Base-by-base conservation (phyloP, 805 yeast genomes). In the Lipomyces yamanashiensis region DNA sequence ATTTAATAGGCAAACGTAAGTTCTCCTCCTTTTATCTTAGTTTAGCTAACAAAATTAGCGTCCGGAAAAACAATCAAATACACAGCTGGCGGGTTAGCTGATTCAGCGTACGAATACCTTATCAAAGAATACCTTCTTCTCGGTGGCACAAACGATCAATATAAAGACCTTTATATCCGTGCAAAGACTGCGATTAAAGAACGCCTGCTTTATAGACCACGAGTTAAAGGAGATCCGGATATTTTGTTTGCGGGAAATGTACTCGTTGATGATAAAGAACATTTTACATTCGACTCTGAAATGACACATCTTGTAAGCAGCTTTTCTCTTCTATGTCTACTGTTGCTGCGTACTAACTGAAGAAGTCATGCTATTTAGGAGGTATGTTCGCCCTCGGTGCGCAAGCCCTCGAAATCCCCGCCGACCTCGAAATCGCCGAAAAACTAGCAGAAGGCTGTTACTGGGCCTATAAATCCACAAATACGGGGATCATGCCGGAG, bases 361-460 rank as follows among this genome's bases (percentile, higher is more conserved):
- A 17, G 8, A 59, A 59, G 62, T 34, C 69, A 7, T 85, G 88
- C 68, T 82, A 81, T 61, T 74, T 83, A 3, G 87, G 86, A 15
- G 84, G 86, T 1, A 82, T 82, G 80, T 75, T 81, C 69, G 83
- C 83, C 0, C 70, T 84, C 33, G 84, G 83, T 1, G 76, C 83
- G 6, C 79, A 74, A 52, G 60, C 82, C 1, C 76, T 84, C 19
- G 71, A 69, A 28, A 68, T 76, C 10, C 75, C 78, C 7, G 72
- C 71, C 37, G 81, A 81, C 62, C 63, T 80, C 54, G 74, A 74
- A 13, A 63, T 76, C n/a, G 87, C 83, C 2, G 74, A 72, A 21
- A 73, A 77, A 45, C 62, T 85, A 9, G 78, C 86, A 0, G 72
- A 78, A 50, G 86, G 87, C 7, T 85, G 87, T 70, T 78, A 77